A percentile compares a stretch with the other conserved stretches of the same genome.
Evolutionary conservation across 768 basidiomycete species (phyloP).

Genomic region (Ramaria rubella): DNA sequence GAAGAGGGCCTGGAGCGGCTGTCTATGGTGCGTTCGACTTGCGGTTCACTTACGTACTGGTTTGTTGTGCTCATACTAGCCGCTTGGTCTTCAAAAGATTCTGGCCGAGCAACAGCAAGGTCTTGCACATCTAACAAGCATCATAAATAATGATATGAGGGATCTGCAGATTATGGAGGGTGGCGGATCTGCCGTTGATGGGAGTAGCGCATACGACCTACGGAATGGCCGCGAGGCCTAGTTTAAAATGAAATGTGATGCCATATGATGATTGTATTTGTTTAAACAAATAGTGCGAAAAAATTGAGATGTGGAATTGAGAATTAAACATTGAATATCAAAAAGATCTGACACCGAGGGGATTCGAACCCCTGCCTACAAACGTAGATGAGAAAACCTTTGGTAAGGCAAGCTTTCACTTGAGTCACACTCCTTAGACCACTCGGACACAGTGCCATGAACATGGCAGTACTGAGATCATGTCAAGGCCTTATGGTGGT

Average conservation of each 20-base stretch:
- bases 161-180: constrained; percentile 55
- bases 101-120: constrained; percentile 74
- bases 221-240: too few relatives aligned
- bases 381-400: constrained; percentile 24
- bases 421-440: constrained; percentile 61
- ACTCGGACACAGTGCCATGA: constrained; percentile 42
- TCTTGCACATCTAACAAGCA: constrained; percentile 71
- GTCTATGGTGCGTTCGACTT: constrained; percentile 45
- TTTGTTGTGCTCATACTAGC: constrained; percentile 1
- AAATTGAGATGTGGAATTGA: too few relatives aligned
- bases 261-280: too few relatives aligned
- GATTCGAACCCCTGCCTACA: constrained; percentile 25
- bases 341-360: constrained; percentile 21
- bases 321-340: too few relatives aligned
- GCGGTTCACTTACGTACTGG: neutral
- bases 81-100: too few relatives aligned
- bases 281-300: too few relatives aligned
- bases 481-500: too few relatives aligned
- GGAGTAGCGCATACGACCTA: neutral
- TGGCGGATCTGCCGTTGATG: neutral
- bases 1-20: constrained; percentile 77
- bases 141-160: constrained; percentile 54
- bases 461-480: too few relatives aligned
- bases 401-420: constrained; percentile 29
- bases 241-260: too few relatives aligned